Conservation (phyloP, 371 early-diverging fungal genomes). For the Funneliformis caledonium region DNA sequence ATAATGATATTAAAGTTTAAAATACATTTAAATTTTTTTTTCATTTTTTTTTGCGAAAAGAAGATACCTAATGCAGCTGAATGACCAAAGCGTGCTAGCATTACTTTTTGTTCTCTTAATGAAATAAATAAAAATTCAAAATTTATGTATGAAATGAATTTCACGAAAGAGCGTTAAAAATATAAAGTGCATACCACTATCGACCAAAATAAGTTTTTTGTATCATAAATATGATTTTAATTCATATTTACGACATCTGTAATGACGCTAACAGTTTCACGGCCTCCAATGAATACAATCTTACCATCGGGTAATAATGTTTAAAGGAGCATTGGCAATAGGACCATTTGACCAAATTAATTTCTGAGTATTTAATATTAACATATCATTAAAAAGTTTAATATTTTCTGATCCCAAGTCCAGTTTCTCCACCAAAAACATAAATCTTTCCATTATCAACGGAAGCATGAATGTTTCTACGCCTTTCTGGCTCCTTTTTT, state of each 20-base stretch:
- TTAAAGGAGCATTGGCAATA: neutral
- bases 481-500: neutral
- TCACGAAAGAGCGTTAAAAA: neutral
- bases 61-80: neutral
- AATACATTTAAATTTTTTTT: neutral
- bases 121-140: neutral
- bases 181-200: neutral
- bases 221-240: neutral
- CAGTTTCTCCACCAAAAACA: conserved; percentile 17
- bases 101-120: neutral
- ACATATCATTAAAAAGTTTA: neutral
- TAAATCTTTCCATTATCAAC: neutral
- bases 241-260: neutral
- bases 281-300: conserved; percentile 9
- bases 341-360: neutral
- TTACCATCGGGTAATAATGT: neutral
- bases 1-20: too few species aligned
- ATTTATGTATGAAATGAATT: neutral
- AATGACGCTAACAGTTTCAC: neutral
- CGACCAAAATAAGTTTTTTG: neutral
- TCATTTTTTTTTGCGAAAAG: neutral
- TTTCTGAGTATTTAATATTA: conserved; percentile 1
- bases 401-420: neutral
- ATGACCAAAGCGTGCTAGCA: neutral
- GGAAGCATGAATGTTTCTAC: neutral